Conservation (phyloP, 1,284 basidiomycete genomes). For the Fomitiporia mediterranea region DNA sequence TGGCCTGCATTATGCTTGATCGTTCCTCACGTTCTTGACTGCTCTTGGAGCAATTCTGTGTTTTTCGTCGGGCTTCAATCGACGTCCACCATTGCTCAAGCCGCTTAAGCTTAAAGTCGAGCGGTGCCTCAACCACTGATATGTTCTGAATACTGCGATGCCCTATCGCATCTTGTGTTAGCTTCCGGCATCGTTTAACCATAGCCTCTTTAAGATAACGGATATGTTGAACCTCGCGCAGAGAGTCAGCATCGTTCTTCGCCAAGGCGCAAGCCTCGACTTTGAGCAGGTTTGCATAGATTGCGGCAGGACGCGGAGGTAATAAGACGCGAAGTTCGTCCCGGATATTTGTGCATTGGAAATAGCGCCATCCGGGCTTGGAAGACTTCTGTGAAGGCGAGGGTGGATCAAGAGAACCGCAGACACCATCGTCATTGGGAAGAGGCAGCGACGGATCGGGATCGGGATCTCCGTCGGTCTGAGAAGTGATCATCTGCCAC, state of each 20-base stretch:
- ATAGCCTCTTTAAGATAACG: constrained; percentile 74
- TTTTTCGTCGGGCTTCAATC: constrained; percentile 6
- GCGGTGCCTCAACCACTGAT: constrained; percentile 58
- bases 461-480: too few species aligned
- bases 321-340: constrained; percentile 69
- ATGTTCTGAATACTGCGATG: constrained; percentile 46
- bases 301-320: constrained; percentile 63
- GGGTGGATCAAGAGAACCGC: constrained; percentile 64
- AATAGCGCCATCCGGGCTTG: constrained; percentile 56
- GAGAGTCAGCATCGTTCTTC: constrained; percentile 50
- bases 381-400: constrained; percentile 41
- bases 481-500: too few species aligned
- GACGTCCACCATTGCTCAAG: constrained; percentile 68
- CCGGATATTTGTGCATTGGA: constrained; percentile 69
- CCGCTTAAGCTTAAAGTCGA: constrained; percentile 69
- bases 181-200: constrained; percentile 68
- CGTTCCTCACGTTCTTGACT: constrained; percentile 3
- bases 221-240: constrained; percentile 64
- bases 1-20: neutral
- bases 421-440: constrained; percentile 42
- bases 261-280: constrained; percentile 55
- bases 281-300: constrained; percentile 61
- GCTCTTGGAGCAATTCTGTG: neutral
- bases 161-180: constrained; percentile 39
- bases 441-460: too few species aligned